Evolutionary conservation across 169 alveolate genomes (phyloP).

Genomic region (Plasmodium knowlesi): DNA sequence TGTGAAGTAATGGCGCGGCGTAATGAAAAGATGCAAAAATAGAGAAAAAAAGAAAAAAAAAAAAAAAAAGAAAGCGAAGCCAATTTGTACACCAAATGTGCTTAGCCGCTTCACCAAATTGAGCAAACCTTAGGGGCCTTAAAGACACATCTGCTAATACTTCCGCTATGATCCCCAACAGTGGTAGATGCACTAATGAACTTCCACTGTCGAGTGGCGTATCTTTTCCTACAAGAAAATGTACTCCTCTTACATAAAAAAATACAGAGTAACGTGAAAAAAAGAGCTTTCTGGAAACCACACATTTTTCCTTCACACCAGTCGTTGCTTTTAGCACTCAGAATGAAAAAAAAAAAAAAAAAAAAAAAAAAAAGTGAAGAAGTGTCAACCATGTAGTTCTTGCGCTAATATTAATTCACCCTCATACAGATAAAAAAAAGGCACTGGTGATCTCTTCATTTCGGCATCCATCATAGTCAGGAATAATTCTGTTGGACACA

Average conservation of each 20-base stretch:
- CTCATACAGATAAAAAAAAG: neutral
- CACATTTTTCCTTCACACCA: conserved; percentile 31
- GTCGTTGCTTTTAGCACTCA: neutral
- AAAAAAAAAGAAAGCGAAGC: neutral
- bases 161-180: neutral
- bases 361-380: neutral
- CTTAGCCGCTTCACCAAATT: neutral
- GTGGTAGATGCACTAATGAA: conserved; percentile 19
- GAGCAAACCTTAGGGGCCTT: conserved; percentile 16
- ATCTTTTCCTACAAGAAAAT: conserved; percentile 20
- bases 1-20: neutral
- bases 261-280: conserved; percentile 26
- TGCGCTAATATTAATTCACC: conserved; percentile 20
- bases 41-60: conserved; percentile 3
- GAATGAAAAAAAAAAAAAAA: neutral
- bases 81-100: neutral
- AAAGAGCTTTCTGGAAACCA: conserved; percentile 28
- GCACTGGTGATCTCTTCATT: neutral
- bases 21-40: neutral
- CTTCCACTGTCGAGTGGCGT: conserved; percentile 9
- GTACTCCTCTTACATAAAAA: conserved; percentile 26
- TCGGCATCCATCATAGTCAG: neutral
- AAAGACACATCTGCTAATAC: neutral
- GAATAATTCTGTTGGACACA: neutral
- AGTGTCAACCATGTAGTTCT: conserved; percentile 8